A percentile compares a stretch with the other conserved stretches of the same genome.
phyloP scores from a whole-genome alignment of 345 rosid species.

The Geranium brycei region DNA sequence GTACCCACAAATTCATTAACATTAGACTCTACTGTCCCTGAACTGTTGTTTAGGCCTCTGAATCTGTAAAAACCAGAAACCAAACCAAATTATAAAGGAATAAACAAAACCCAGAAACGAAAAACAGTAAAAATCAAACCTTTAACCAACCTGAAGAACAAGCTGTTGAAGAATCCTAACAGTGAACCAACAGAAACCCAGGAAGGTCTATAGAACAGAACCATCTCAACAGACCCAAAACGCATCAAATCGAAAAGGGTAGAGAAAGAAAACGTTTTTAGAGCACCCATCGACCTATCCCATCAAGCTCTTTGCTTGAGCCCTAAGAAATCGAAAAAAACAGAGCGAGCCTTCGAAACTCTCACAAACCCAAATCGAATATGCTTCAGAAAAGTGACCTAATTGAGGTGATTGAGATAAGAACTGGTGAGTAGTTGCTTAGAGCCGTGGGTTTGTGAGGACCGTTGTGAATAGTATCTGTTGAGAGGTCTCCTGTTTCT shows the following conservation, averaged over 20 bases:
- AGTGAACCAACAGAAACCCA: constrained; percentile 37
- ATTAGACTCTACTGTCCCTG: background rate
- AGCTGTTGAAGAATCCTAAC: constrained; percentile 22
- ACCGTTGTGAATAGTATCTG: background rate
- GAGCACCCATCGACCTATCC: constrained; percentile 24
- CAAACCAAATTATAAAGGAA: background rate
- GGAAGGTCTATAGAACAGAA: constrained; percentile 21
- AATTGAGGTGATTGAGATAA: background rate
- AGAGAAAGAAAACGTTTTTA: constrained; percentile 9
- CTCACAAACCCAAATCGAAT: constrained; percentile 35
- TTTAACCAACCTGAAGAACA: constrained; percentile 26
- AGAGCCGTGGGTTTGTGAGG: background rate
- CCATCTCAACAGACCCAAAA: constrained; percentile 26
- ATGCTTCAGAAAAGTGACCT: background rate
- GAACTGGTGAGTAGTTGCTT: background rate
- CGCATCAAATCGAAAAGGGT: constrained; percentile 17
- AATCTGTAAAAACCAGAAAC: background rate
- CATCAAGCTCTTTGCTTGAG: constrained; percentile 24
- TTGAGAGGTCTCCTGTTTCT: background rate
- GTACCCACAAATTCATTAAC: background rate
- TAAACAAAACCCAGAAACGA: background rate
- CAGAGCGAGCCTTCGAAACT: constrained; percentile 9
- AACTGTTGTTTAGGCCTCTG: background rate
- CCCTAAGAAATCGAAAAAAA: constrained; percentile 23
- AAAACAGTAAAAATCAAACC: background rate